Evolutionary conservation across 768 basidiomycete genomes (phyloP).

Genomic region (Suillus cothurnatus): DNA sequence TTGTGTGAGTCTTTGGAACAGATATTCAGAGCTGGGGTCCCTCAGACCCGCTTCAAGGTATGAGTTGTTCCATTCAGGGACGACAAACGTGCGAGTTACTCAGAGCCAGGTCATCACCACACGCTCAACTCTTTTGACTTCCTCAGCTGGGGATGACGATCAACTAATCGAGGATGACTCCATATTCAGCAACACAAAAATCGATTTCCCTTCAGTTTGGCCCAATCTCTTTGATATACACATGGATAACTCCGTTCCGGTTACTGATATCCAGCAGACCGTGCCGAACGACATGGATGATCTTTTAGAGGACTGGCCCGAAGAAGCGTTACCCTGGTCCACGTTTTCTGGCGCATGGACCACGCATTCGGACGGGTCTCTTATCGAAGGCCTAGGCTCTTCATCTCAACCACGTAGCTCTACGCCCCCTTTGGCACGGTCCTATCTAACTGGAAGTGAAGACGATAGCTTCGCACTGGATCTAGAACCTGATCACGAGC

Average conservation of each 20-base stretch:
- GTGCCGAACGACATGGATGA: constrained; percentile 21
- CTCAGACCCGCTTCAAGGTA: constrained; percentile 52
- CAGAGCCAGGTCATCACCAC: constrained; percentile 20
- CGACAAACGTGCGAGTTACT: constrained; percentile 2
- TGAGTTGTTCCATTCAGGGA: constrained; percentile 7
- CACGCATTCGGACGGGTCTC: constrained; percentile 24
- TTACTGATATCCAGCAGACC: constrained; percentile 6
- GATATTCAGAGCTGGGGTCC: constrained; percentile 44
- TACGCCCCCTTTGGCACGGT: constrained; percentile 18
- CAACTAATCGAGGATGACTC: constrained; percentile 20
- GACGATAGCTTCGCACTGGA: constrained; percentile 13
- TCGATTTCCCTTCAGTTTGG: constrained; percentile 13
- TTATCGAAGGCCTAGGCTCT: constrained; percentile 22
- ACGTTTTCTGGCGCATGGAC: constrained; percentile 8
- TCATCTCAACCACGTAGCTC: constrained; percentile 18
- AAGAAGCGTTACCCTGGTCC: constrained; percentile 9
- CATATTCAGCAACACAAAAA: constrained; percentile 7
- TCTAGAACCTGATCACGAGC: constrained; percentile 18
- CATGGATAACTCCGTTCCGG: constrained; percentile 10
- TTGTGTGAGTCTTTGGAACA: constrained; percentile 46
- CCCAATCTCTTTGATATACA: constrained; percentile 17
- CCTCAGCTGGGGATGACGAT: constrained; percentile 25
- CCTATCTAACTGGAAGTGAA: constrained; percentile 19
- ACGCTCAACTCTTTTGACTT: constrained; percentile 9
- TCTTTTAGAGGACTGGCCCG: constrained; percentile 17